Conservation (phyloP, 2,329 filamentous ascomycete species). For the Metarhizium rileyi region DNA sequence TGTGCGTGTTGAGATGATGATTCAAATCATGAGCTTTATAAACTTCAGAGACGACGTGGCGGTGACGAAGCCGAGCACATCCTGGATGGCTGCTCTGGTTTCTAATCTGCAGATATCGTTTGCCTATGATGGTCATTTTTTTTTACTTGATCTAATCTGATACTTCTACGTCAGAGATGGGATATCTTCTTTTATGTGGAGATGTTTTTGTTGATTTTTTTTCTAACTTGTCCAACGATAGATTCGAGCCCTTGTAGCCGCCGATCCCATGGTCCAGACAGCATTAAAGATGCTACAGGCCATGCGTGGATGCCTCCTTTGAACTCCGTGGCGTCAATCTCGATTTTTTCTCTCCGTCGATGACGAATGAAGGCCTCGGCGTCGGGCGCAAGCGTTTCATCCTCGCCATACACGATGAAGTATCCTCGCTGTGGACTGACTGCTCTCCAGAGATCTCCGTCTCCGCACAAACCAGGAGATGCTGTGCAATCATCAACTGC, state of each 20-base stretch:
- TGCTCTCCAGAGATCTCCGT: conserved; percentile 54
- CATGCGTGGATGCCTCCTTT: conserved; percentile 67
- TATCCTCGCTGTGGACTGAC: conserved; percentile 59
- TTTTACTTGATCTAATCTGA: conserved; percentile 60
- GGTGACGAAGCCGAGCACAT: conserved; percentile 39
- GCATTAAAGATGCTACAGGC: conserved; percentile 61
- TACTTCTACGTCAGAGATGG: conserved; percentile 2
- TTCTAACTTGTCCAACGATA: conserved; percentile 29
- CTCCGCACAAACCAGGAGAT: conserved; percentile 62
- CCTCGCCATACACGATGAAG: conserved; percentile 61
- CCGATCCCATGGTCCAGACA: conserved; percentile 37
- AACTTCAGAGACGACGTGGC: conserved; percentile 22
- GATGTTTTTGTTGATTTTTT: conserved; percentile 14
- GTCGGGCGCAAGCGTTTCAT: conserved; percentile 69
- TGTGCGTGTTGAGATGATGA: conserved; percentile 25
- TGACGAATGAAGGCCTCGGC: conserved; percentile 50
- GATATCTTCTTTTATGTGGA: conserved; percentile 9
- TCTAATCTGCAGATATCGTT: conserved; percentile 15
- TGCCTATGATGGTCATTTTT: conserved; percentile 22
- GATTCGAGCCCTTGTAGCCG: conserved; percentile 42
- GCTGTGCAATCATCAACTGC: conserved; percentile 26
- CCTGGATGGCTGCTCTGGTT: conserved; percentile 33
- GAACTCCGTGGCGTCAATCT: conserved; percentile 50
- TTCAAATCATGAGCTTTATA: conserved; percentile 26
- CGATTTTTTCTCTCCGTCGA: conserved; percentile 42